These are phyloP conservation scores for Guadua angustifolia DNA, from an alignment of 176 grass and related monocot genomes.

Conservation along the genomic window DNA sequence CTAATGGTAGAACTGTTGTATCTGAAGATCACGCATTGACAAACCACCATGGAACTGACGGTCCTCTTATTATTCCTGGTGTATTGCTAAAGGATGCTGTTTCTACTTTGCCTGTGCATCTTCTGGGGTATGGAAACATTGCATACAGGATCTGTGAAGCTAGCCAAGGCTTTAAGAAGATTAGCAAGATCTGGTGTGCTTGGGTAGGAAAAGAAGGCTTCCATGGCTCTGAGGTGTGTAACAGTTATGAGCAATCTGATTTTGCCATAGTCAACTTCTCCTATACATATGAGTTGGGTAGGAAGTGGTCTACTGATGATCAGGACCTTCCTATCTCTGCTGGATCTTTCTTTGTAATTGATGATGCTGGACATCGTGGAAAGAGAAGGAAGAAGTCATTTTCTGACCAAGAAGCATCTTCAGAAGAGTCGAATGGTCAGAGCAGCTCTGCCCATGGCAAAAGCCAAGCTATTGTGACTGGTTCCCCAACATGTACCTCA, in stretches of 20 bases:
- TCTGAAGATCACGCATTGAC: constrained; percentile 7
- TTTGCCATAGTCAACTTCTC: constrained; percentile 86
- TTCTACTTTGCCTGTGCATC: constrained; percentile 60
- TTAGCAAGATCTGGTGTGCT: constrained; percentile 90
- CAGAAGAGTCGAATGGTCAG: constrained; percentile 63
- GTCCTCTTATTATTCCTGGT: constrained; percentile 65
- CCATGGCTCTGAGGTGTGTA: constrained; percentile 9
- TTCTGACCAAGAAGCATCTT: constrained; percentile 81
- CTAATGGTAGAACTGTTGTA: constrained; percentile 28
- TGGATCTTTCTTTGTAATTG: constrained; percentile 85
- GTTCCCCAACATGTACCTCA: constrained; percentile 40
- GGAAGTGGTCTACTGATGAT: constrained; percentile 70
- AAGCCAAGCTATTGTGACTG: constrained; percentile 44
- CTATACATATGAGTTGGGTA: constrained; percentile 85
- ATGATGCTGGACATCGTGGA: constrained; percentile 68
- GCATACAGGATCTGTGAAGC: constrained; percentile 70
- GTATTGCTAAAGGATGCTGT: constrained; percentile 76
- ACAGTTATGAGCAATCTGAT: constrained; percentile 54
- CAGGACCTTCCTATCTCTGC: constrained; percentile 59
- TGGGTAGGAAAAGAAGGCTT: constrained; percentile 71
- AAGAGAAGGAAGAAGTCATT: constrained; percentile 89
- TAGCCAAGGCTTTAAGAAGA: constrained; percentile 55
- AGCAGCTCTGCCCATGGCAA: constrained; percentile 38
- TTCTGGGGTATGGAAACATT: constrained; percentile 78
- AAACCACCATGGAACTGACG: constrained; percentile 35